phyloP scores from a whole-genome alignment of 495 filamentous ascomycete species.

The Jackrogersella minutella region DNA sequence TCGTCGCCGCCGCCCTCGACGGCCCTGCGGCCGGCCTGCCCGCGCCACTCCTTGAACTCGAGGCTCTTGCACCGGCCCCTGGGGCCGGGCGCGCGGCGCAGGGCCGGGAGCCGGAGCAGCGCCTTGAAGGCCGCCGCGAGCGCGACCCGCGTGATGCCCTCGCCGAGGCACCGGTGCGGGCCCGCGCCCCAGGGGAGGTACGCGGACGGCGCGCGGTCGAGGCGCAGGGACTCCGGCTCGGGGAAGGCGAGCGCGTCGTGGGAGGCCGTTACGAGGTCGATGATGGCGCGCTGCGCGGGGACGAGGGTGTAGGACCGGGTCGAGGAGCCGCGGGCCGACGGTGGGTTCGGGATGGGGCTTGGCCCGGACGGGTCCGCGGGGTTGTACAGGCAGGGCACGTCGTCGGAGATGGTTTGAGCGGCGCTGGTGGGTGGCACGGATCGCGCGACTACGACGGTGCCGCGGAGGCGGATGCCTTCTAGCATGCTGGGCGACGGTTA shows the following conservation, averaged over 20 bases:
- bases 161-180: conserved; percentile 65
- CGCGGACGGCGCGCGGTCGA: conserved; percentile 67
- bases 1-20: conserved; percentile 14
- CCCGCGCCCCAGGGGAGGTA: conserved; percentile 74
- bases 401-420: conserved; percentile 58
- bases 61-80: conserved; percentile 69
- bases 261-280: conserved; percentile 66
- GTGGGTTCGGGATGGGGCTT: conserved; percentile 32
- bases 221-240: conserved; percentile 64
- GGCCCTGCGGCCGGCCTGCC: conserved; percentile 36
- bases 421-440: conserved; percentile 47
- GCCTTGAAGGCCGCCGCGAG: conserved; percentile 61
- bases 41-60: conserved; percentile 55
- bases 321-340: background rate
- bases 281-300: conserved; percentile 46
- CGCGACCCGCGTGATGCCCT: conserved; percentile 64
- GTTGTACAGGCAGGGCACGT: conserved; percentile 51
- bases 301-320: conserved; percentile 29
- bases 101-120: conserved; percentile 38
- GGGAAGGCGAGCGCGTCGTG: conserved; percentile 70
- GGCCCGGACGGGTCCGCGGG: background rate
- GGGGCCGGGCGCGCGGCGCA: conserved; percentile 67
- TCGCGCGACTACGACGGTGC: conserved; percentile 65
- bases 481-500: conserved; percentile 44
- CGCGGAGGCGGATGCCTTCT: conserved; percentile 70